A percentile compares a stretch with the other conserved stretches of the same genome.
phyloP scores from a whole-genome alignment of 352 stramenopile species.

The Paralagenidium karlingii region DNA sequence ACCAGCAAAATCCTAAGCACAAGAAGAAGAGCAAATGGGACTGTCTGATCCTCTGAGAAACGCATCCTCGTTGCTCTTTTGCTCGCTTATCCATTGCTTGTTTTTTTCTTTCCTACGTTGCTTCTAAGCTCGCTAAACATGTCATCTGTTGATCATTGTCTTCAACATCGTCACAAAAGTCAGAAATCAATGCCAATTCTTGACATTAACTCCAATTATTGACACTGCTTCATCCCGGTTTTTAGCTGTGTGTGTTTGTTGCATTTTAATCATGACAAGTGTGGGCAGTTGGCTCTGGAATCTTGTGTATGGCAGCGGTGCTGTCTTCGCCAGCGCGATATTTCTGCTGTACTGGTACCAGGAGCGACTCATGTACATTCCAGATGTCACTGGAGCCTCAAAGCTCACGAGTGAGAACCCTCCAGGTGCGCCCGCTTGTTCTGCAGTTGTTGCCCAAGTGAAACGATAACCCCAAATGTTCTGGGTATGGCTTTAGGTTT shows the following conservation, averaged over 20 bases:
- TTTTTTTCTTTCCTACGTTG: too few species aligned
- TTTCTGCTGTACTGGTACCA: conserved; percentile 74
- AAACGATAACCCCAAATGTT: not conserved
- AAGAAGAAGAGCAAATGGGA: conserved; percentile 18
- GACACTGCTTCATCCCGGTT: too few species aligned
- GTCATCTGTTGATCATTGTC: too few species aligned
- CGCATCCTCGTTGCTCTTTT: too few species aligned
- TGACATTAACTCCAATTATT: too few species aligned
- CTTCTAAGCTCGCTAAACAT: too few species aligned
- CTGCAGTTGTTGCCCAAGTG: not conserved
- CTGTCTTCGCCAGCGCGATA: conserved; percentile 39
- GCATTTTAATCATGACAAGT: not conserved
- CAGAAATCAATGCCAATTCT: too few species aligned
- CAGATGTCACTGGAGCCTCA: conserved; percentile 55
- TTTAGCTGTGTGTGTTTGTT: too few species aligned
- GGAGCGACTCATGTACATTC: conserved; percentile 76
- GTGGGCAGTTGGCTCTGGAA: conserved; percentile 32
- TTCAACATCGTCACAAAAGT: too few species aligned
- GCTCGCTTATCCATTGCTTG: too few species aligned
- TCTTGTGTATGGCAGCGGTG: conserved; percentile 39
- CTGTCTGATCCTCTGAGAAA: conserved; percentile 57
- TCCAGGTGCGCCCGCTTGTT: conserved; percentile 15
- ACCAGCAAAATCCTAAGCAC: conserved; percentile 59
- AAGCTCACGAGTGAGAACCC: conserved; percentile 78
- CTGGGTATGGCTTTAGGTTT: conserved; percentile 36